Conservation (phyloP, 768 basidiomycete species). For the Boletus tomentosulus region DNA sequence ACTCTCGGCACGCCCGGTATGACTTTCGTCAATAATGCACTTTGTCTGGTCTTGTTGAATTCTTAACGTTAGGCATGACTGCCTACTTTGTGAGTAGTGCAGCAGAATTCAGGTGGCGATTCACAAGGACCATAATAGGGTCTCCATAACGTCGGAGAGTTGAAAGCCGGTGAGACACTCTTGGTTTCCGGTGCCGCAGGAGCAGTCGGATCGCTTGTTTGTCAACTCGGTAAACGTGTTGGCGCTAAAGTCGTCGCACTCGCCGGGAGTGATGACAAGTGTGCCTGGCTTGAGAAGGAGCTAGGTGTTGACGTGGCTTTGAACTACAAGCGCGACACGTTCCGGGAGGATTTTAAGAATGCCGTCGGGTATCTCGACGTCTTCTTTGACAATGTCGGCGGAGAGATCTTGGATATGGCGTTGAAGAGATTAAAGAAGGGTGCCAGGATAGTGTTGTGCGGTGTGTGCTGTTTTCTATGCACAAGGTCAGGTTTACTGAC, state of each 20-base stretch:
- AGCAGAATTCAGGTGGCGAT: slow-evolving; percentile 1
- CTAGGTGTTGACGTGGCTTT: slow-evolving; percentile 78
- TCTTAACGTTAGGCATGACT: slow-evolving; percentile 58
- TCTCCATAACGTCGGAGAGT: slow-evolving; percentile 69
- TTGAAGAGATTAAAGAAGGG: slow-evolving; percentile 69
- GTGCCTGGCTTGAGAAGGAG: slow-evolving; percentile 78
- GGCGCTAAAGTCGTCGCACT: slow-evolving; percentile 86
- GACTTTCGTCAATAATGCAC: slow-evolving; percentile 10
- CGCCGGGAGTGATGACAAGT: slow-evolving; percentile 82
- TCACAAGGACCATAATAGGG: slow-evolving; percentile 46
- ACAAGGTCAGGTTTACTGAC: slow-evolving; percentile 2
- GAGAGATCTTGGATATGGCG: slow-evolving; percentile 77
- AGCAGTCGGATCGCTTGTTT: slow-evolving; percentile 77
- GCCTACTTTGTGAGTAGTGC: slow-evolving; percentile 73
- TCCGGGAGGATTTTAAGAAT: slow-evolving; percentile 67
- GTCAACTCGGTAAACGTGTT: slow-evolving; percentile 75
- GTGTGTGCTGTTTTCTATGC: slow-evolving; percentile 38
- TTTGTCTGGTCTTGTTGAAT: neutral
- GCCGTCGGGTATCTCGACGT: slow-evolving; percentile 75
- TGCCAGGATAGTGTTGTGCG: slow-evolving; percentile 79
- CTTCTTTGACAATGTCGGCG: slow-evolving; percentile 81
- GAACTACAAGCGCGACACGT: slow-evolving; percentile 81
- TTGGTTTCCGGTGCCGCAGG: slow-evolving; percentile 91
- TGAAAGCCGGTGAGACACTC: slow-evolving; percentile 82
- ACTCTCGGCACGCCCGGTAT: slow-evolving; percentile 71